Conservation (phyloP, 805 yeast species). For the Metschnikowia gruessii region DNA sequence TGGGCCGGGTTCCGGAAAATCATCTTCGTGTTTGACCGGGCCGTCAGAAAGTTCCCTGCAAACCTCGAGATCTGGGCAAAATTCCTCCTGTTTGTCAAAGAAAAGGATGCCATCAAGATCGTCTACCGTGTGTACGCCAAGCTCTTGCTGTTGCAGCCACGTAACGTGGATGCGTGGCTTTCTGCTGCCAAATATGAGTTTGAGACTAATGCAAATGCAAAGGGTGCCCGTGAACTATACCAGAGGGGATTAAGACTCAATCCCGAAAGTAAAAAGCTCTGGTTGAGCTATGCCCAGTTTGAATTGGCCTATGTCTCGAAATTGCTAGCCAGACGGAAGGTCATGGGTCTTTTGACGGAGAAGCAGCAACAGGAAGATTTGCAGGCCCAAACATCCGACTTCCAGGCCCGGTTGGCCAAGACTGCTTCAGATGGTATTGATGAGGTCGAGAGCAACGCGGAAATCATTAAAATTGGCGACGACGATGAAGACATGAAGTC, state of each 20-base stretch:
- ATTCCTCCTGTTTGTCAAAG: conserved; percentile 66
- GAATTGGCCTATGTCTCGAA: conserved; percentile 85
- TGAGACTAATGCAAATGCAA: conserved; percentile 82
- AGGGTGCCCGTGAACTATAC: conserved; percentile 81
- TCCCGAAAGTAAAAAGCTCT: conserved; percentile 63
- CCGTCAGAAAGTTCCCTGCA: conserved; percentile 73
- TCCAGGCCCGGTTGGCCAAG: conserved; percentile 25
- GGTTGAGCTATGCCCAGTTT: conserved; percentile 85
- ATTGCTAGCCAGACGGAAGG: conserved; percentile 75
- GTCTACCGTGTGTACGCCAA: conserved; percentile 75
- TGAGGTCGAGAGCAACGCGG: conserved; percentile 28
- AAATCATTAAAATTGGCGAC: conserved; percentile 40
- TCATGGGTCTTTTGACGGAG: conserved; percentile 74
- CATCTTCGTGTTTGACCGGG: conserved; percentile 78
- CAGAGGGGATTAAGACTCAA: conserved; percentile 86
- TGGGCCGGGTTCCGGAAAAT: conserved; percentile 85
- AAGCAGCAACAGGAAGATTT: conserved; percentile 57
- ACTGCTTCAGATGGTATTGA: conserved; percentile 17
- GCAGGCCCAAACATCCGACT: conserved; percentile 28
- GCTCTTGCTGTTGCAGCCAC: conserved; percentile 84
- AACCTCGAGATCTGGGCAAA: conserved; percentile 75
- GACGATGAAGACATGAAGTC: conserved; percentile 51
- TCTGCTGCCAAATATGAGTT: conserved; percentile 93
- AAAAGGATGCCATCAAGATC: conserved; percentile 64
- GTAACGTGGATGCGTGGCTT: conserved; percentile 87